These are phyloP conservation scores for Stephania japonica DNA, from an alignment of 164 flowering plant genomes.

Conservation along the genomic window DNA sequence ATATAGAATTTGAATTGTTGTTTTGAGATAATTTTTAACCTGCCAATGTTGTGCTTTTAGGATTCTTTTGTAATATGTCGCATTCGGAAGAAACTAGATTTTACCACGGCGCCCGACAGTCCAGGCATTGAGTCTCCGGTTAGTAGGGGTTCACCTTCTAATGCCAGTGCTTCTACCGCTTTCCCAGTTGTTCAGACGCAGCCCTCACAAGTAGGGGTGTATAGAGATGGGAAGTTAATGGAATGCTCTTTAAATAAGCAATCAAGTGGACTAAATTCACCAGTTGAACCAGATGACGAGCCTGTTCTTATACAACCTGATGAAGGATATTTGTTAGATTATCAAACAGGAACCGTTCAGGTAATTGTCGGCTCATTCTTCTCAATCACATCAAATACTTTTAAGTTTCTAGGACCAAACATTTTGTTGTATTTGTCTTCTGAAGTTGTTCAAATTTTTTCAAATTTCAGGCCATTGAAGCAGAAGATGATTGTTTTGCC, in stretches of 20 bases:
- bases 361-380: conserved; percentile 21
- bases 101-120: conserved; percentile 19
- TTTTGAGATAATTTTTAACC: not conserved
- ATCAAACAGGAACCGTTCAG: conserved; percentile 23
- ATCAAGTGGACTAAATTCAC: conserved; percentile 40
- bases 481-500: conserved; percentile 47
- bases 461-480: conserved; percentile 26
- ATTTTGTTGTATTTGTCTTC: not conserved
- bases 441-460: not conserved
- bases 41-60: conserved; percentile 23
- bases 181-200: conserved; percentile 22
- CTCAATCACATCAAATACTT: not conserved
- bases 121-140: conserved; percentile 17
- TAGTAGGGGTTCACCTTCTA: conserved; percentile 15
- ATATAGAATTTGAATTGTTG: not conserved
- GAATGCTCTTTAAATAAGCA: conserved; percentile 34
- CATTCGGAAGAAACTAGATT: conserved; percentile 46
- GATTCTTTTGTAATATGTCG: conserved; percentile 75
- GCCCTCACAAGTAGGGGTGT: not conserved
- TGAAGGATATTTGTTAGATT: conserved; percentile 17
- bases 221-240: conserved; percentile 21
- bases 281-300: conserved; percentile 42
- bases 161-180: conserved; percentile 12
- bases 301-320: conserved; percentile 25
- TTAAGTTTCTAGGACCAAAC: not conserved